phyloP scores from a whole-genome alignment of 2,329 filamentous ascomycete species.

The Fusarium torreyae region DNA sequence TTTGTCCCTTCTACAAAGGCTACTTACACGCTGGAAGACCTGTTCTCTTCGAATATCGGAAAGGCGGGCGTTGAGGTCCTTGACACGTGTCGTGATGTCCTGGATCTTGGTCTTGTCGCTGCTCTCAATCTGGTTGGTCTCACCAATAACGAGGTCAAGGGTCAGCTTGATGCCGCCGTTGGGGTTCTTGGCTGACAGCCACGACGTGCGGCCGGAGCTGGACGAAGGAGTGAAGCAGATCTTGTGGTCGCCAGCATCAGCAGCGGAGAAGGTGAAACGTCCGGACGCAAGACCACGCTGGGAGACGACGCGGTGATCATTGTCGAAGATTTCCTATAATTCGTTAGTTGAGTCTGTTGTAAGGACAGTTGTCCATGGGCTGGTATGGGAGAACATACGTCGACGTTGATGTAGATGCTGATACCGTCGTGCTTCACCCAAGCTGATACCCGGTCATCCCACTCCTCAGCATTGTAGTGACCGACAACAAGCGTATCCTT shows the following conservation, averaged over 20 bases:
- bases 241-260: constrained; percentile 94
- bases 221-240: constrained; percentile 94
- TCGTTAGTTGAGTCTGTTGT: constrained; percentile 15
- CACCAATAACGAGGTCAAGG: constrained; percentile 93
- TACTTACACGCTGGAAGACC: constrained; percentile 89
- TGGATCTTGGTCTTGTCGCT: constrained; percentile 93
- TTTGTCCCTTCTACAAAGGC: neutral
- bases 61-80: constrained; percentile 89
- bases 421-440: constrained; percentile 83
- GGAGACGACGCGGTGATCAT: constrained; percentile 94
- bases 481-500: constrained; percentile 98
- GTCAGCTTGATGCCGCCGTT: constrained; percentile 86
- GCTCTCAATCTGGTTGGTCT: constrained; percentile 93
- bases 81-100: constrained; percentile 89
- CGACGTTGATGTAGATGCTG: constrained; percentile 91
- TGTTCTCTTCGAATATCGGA: constrained; percentile 94
- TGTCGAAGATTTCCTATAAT: constrained; percentile 88
- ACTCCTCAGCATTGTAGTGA: constrained; percentile 90
- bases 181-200: constrained; percentile 76
- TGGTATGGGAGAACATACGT: constrained; percentile 65
- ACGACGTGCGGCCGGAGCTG: constrained; percentile 76
- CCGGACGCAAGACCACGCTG: constrained; percentile 83
- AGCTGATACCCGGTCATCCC: constrained; percentile 75
- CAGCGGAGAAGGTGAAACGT: constrained; percentile 95
- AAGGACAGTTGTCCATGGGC: constrained; percentile 12